Conservation (phyloP, 306 rosid genomes). For the Acacia melanoxylon region DNA sequence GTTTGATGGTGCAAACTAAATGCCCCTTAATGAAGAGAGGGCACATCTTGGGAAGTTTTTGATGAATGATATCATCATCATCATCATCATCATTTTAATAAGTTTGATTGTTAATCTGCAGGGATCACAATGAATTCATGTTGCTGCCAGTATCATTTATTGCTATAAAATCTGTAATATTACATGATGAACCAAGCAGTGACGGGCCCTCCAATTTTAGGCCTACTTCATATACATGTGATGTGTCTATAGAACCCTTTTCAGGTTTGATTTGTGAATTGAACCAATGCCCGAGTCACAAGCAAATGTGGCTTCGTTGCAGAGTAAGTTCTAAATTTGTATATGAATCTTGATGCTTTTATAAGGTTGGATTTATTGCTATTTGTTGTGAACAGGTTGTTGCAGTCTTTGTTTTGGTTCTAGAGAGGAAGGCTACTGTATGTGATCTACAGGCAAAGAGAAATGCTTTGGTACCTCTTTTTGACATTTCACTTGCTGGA, state of each 20-base stretch:
- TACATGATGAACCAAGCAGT: slow-evolving; percentile 36
- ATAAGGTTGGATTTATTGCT: slow-evolving; percentile 14
- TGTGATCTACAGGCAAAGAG: slow-evolving; percentile 30
- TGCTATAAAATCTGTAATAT: slow-evolving; percentile 54
- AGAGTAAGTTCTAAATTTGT: slow-evolving; percentile 50
- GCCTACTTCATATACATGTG: slow-evolving; percentile 27
- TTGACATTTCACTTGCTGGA: slow-evolving; percentile 81
- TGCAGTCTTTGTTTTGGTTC: slow-evolving; percentile 58
- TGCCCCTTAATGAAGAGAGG: background rate
- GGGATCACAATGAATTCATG: slow-evolving; percentile 57
- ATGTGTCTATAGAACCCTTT: slow-evolving; percentile 33
- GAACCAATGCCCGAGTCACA: slow-evolving; percentile 42
- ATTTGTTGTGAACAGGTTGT: slow-evolving; percentile 58
- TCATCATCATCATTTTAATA: slow-evolving; percentile 1
- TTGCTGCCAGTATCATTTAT: slow-evolving; percentile 74
- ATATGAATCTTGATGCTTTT: slow-evolving; percentile 13
- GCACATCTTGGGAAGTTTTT: background rate
- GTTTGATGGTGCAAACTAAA: background rate
- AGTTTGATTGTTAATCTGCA: slow-evolving; percentile 45
- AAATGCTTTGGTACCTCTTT: slow-evolving; percentile 29
- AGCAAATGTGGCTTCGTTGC: slow-evolving; percentile 56
- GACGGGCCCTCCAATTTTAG: slow-evolving; percentile 34
- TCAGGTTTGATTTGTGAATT: slow-evolving; percentile 59
- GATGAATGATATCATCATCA: background rate
- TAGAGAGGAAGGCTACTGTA: slow-evolving; percentile 51